Base-by-base conservation (phyloP, 2,329 filamentous ascomycete species). In the Macroventuria anomochaeta region DNA sequence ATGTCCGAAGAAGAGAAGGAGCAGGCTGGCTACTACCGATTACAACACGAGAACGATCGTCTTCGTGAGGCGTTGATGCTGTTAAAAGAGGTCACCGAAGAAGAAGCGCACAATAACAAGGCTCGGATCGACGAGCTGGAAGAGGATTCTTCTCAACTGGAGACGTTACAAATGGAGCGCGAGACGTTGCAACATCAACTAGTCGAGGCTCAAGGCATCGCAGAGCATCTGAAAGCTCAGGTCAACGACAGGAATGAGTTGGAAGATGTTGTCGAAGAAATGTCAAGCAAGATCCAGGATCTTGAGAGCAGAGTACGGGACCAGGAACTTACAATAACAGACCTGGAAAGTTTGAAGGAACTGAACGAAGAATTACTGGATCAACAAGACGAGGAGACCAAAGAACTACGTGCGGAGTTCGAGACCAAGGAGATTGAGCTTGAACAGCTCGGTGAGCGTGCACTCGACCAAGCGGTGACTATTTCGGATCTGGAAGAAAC, bases 301-400 rank as follows among this genome's bases (percentile, higher is more conserved):
- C 87, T 96, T 70, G 86, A 88, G 29, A 90, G 96, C 72, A 85
- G 91, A 69, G 87, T 97, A 36, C 88, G 91, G 57, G 88, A 96
- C 69, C 83, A 97, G 44, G 88, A 88, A 67, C 86, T 86, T 15
- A 86, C 88, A 7, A 89, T 97, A 56, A 88, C 93, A 58, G 93
- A 97, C 61, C 82, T 97, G 10, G 91, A 97, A 73, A 91, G 85
- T 55, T 78, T 97, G 46, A 93, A 92, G 71, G 93, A 99, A 70
- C 86, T 97, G 64, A 96, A 91, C 64, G 93, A 97, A 67, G 95
- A 99, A 75, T 85, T 99, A 3, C 93, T 97, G 72, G 85, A 91
- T 65, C 96, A 96, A 69, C 93, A 97, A 69, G 85, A 95, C 3
- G 92, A 97, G 69, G 90, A 92, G 29, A 91, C 96, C 72, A 96